Conservation (phyloP, 2,329 filamentous ascomycete genomes). For the Graphium sp. region DNA sequence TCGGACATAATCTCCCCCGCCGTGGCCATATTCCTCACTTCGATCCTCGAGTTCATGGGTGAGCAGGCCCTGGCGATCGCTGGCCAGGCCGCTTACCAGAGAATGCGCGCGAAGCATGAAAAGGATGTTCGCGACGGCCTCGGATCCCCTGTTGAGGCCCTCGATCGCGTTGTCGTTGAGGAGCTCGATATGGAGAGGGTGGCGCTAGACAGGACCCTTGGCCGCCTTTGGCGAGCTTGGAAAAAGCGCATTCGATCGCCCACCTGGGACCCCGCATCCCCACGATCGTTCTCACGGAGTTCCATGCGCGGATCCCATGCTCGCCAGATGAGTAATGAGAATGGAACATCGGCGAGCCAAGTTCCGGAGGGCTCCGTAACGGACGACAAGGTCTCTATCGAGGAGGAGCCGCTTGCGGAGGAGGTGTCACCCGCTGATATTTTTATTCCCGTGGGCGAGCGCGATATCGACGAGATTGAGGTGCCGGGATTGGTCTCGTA, state of each 20-base stretch:
- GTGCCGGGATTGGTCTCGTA: constrained; percentile 50
- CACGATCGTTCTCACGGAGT: constrained; percentile 31
- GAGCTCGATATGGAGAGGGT: constrained; percentile 88
- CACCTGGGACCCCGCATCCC: constrained; percentile 23
- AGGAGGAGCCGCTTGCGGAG: constrained; percentile 9
- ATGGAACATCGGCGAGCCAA: neutral
- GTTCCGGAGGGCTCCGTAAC: constrained; percentile 16
- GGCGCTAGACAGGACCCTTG: constrained; percentile 74
- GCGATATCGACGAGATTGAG: constrained; percentile 68
- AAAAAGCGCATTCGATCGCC: constrained; percentile 64
- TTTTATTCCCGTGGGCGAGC: constrained; percentile 48
- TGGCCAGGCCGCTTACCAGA: constrained; percentile 65
- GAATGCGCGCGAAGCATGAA: constrained; percentile 40
- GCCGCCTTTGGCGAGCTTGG: constrained; percentile 87
- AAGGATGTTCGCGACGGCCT: constrained; percentile 38
- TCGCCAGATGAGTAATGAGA: constrained; percentile 11
- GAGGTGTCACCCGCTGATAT: constrained; percentile 24
- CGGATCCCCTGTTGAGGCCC: constrained; percentile 26
- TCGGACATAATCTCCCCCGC: constrained; percentile 69
- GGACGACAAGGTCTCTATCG: constrained; percentile 25
- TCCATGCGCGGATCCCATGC: constrained; percentile 18
- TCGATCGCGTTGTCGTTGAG: constrained; percentile 64
- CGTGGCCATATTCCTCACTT: constrained; percentile 89
- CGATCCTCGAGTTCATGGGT: constrained; percentile 83
- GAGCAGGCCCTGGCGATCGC: constrained; percentile 82